Conservation (phyloP, 1,284 basidiomycete species). For the Filobasidium uniguttulatum region DNA sequence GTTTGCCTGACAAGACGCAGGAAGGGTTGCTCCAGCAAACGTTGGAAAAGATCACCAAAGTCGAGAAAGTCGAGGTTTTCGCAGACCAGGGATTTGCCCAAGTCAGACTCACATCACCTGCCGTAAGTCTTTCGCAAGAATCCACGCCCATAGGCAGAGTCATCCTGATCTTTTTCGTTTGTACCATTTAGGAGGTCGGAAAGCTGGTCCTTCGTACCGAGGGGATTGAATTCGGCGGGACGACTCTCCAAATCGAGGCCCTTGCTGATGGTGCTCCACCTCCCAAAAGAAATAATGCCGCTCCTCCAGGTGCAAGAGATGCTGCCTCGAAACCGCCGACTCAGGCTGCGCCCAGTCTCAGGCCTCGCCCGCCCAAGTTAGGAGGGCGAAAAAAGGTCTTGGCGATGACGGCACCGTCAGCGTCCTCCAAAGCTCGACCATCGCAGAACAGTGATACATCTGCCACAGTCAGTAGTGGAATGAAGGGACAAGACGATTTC, state of each 20-base stretch:
- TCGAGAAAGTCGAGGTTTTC: slow-evolving; percentile 66
- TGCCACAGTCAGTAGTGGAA: slow-evolving; percentile 20
- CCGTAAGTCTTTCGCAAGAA: slow-evolving; percentile 45
- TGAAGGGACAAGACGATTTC: slow-evolving; percentile 61
- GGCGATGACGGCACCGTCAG: slow-evolving; percentile 1
- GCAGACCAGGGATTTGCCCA: slow-evolving; percentile 53
- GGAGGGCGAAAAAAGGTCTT: slow-evolving; percentile 10
- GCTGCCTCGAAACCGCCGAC: background rate
- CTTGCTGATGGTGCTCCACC: background rate
- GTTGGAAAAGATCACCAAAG: slow-evolving; percentile 58
- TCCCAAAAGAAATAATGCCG: background rate
- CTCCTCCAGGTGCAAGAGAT: background rate
- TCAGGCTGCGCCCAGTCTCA: slow-evolving; percentile 1
- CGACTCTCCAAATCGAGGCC: slow-evolving; percentile 17
- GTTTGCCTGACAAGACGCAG: slow-evolving; percentile 58
- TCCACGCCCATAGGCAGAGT: background rate
- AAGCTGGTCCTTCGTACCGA: slow-evolving; percentile 55
- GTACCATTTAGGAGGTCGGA: slow-evolving; percentile 59
- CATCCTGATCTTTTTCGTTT: background rate
- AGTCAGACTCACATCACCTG: slow-evolving; percentile 57
- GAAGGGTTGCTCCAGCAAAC: slow-evolving; percentile 79
- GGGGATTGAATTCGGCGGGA: slow-evolving; percentile 51
- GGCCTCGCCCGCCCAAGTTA: slow-evolving; percentile 9
- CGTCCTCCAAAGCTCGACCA: background rate
- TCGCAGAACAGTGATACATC: background rate